Evolutionary conservation across 257 asterid genomes (phyloP).

Genomic region (Mitragyna speciosa): DNA sequence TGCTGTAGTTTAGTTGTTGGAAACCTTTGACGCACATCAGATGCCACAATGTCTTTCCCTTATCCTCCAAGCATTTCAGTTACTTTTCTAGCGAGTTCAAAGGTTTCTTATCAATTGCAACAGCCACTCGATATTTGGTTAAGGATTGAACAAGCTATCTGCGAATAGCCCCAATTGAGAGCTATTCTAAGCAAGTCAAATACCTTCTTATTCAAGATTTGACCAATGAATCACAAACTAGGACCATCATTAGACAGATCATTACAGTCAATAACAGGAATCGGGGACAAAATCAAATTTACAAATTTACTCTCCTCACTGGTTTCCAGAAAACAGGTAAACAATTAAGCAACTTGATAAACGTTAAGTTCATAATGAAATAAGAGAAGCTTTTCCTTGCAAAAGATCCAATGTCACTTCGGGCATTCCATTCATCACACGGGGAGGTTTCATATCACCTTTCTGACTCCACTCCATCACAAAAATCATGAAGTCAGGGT

Average conservation of each 20-base stretch:
- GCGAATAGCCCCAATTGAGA: neutral
- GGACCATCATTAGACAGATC: too few relatives aligned
- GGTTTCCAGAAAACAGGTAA: neutral
- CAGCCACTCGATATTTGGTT: neutral
- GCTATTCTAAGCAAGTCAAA: neutral
- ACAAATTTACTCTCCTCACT: neutral
- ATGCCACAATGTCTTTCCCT: neutral
- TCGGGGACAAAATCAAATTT: neutral
- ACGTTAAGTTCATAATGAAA: neutral
- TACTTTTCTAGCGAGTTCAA: neutral
- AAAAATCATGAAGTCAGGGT: neutral
- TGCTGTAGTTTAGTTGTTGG: neutral
- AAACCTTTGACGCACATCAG: neutral
- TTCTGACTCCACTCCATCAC: neutral
- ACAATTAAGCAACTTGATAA: neutral
- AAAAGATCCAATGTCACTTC: neutral
- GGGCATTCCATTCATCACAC: neutral
- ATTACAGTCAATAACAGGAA: too few relatives aligned
- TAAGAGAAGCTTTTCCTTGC: neutral
- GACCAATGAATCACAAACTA: neutral
- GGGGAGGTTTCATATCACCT: neutral
- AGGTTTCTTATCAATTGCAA: neutral
- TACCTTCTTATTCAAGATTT: too few relatives aligned
- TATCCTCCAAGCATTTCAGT: neutral
- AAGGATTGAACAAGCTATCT: neutral